Conservation (phyloP, 2,329 filamentous ascomycete species). For the Elsinoe necatrix region DNA sequence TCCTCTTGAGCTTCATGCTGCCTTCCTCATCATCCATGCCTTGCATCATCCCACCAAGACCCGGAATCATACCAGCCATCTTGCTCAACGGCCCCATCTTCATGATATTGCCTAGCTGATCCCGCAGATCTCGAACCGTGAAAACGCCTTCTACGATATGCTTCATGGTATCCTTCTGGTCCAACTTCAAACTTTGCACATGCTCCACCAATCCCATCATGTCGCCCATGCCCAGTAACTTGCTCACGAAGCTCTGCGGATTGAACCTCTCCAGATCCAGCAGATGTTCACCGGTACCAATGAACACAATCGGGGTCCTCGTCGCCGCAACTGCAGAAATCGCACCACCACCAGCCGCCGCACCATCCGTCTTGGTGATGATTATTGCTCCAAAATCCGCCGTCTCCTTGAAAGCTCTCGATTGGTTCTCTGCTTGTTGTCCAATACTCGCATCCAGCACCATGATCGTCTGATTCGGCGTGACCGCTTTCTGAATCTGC, state of each 20-base stretch:
- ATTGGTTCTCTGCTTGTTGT: constrained; percentile 89
- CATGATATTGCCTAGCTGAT: constrained; percentile 97
- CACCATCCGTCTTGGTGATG: constrained; percentile 96
- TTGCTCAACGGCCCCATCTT: constrained; percentile 98
- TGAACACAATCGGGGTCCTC: constrained; percentile 93
- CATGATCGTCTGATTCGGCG: constrained; percentile 95
- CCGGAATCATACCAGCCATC: constrained; percentile 98
- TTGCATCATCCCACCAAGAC: constrained; percentile 85
- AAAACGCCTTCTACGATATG: constrained; percentile 96
- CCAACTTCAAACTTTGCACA: constrained; percentile 87
- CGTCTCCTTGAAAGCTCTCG: constrained; percentile 92
- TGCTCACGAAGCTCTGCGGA: constrained; percentile 86
- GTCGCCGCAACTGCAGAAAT: constrained; percentile 97
- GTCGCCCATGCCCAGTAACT: constrained; percentile 93
- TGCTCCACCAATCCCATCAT: constrained; percentile 93
- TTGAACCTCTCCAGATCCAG: constrained; percentile 88
- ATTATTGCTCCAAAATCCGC: constrained; percentile 97
- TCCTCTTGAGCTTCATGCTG: constrained; percentile 84
- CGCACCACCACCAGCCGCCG: constrained; percentile 89
- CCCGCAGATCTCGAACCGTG: constrained; percentile 84
- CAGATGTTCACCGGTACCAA: constrained; percentile 96
- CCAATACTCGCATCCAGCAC: constrained; percentile 94
- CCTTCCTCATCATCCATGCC: constrained; percentile 97
- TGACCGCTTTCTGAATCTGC: constrained; percentile 85
- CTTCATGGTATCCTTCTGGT: constrained; percentile 99